Conservation (phyloP, 2,329 filamentous ascomycete genomes). For the Trichophyton rubrum region DNA sequence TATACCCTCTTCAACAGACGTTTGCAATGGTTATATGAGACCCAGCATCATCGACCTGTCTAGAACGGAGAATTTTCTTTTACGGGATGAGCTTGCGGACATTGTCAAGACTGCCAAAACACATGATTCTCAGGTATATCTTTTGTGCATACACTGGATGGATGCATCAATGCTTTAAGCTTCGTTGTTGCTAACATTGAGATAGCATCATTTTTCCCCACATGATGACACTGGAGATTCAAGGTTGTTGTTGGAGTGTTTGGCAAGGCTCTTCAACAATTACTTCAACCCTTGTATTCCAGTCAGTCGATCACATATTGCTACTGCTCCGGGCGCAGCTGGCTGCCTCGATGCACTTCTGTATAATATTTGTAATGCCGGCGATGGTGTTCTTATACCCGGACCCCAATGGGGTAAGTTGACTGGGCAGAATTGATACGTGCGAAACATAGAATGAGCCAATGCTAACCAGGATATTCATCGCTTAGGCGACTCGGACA, state of each 20-base stretch:
- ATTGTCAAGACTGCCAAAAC: constrained; percentile 9
- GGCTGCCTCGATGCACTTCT: constrained; percentile 20
- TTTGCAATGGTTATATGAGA: constrained; percentile 4
- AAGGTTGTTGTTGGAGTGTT: constrained; percentile 12
- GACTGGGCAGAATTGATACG: neutral
- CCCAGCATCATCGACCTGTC: constrained; percentile 11
- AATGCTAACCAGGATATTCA: neutral
- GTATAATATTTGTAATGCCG: constrained; percentile 23
- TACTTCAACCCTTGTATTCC: constrained; percentile 18
- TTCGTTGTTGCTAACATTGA: neutral
- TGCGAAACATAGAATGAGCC: neutral
- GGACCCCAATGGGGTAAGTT: constrained; percentile 22
- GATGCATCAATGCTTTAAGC: neutral
- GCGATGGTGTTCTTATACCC: constrained; percentile 23
- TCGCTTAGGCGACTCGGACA: constrained; percentile 16
- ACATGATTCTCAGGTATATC: constrained; percentile 8
- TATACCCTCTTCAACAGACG: neutral
- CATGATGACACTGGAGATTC: constrained; percentile 15
- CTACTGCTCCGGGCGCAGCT: constrained; percentile 14
- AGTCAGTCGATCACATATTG: constrained; percentile 16
- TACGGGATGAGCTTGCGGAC: constrained; percentile 10
- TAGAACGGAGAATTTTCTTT: constrained; percentile 10
- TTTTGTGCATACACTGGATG: neutral
- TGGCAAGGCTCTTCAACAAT: constrained; percentile 18
- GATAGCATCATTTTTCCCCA: constrained; percentile 13